phyloP scores from a whole-genome alignment of 2,329 filamentous ascomycete genomes.

The Drechslera avenae region DNA sequence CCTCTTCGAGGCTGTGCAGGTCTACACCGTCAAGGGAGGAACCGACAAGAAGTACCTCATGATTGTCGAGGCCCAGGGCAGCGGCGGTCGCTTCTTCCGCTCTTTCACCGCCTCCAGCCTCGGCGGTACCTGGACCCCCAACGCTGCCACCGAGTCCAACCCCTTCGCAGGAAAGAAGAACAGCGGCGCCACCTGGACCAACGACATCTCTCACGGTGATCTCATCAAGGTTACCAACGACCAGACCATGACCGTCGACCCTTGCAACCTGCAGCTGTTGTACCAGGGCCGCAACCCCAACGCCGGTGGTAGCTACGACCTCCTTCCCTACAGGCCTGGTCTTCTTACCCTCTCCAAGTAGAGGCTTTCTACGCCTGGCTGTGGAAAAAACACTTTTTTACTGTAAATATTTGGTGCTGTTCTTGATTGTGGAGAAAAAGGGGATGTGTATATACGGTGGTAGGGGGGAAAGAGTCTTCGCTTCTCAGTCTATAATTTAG shows the following conservation, averaged over 20 bases:
- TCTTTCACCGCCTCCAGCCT: slow-evolving; percentile 67
- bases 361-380: background rate
- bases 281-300: slow-evolving; percentile 64
- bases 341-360: slow-evolving; percentile 14
- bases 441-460: slow-evolving; percentile 3
- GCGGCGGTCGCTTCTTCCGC: slow-evolving; percentile 67
- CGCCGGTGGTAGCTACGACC: slow-evolving; percentile 54
- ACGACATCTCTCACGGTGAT: slow-evolving; percentile 71
- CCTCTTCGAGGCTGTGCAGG: slow-evolving; percentile 70
- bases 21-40: slow-evolving; percentile 62
- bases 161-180: slow-evolving; percentile 72
- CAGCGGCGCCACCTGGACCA: slow-evolving; percentile 68
- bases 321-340: slow-evolving; percentile 60
- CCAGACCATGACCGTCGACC: slow-evolving; percentile 66
- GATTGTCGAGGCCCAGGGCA: slow-evolving; percentile 68
- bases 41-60: slow-evolving; percentile 64
- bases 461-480: background rate
- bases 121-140: slow-evolving; percentile 62
- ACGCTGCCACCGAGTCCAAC: slow-evolving; percentile 60
- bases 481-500: too few relatives aligned
- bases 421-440: too few relatives aligned
- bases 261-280: slow-evolving; percentile 68
- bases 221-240: slow-evolving; percentile 62
- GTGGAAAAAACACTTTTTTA: background rate
- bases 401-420: slow-evolving; percentile 9